These are phyloP conservation scores for Ehretia macrophylla DNA, from an alignment of 257 asterid genomes.

Conservation along the genomic window DNA sequence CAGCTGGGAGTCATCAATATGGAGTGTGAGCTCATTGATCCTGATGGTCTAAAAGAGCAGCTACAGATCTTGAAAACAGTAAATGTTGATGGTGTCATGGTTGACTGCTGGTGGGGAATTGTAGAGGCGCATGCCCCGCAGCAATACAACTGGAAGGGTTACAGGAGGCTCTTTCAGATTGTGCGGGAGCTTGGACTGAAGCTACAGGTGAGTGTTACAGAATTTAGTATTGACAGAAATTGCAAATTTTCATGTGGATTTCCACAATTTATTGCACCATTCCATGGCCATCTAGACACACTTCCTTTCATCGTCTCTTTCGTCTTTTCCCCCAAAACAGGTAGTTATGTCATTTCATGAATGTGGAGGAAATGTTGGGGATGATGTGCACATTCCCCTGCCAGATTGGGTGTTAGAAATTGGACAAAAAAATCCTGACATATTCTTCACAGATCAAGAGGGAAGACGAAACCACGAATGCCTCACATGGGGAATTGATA, in stretches of 20 bases:
- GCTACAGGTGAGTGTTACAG: slow-evolving; percentile 41
- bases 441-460: slow-evolving; percentile 60
- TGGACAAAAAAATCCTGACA: slow-evolving; percentile 56
- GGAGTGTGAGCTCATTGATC: slow-evolving; percentile 60
- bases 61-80: slow-evolving; percentile 48
- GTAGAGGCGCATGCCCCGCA: slow-evolving; percentile 62
- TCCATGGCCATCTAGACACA: too few relatives aligned
- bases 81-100: slow-evolving; percentile 69
- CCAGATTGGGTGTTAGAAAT: slow-evolving; percentile 65
- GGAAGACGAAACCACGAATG: slow-evolving; percentile 61
- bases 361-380: slow-evolving; percentile 83
- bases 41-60: slow-evolving; percentile 41
- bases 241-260: background rate
- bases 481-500: slow-evolving; percentile 81
- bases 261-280: too few relatives aligned
- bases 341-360: slow-evolving; percentile 85
- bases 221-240: background rate
- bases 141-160: slow-evolving; percentile 68
- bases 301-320: background rate
- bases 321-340: slow-evolving; percentile 18
- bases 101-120: slow-evolving; percentile 94
- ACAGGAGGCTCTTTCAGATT: slow-evolving; percentile 52
- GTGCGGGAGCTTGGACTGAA: slow-evolving; percentile 51
- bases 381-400: slow-evolving; percentile 75
- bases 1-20: slow-evolving; percentile 53